Percentiles rank a stretch among this genome's conserved stretches.
Evolutionary conservation across 1,284 basidiomycete species (phyloP).

Genomic region (Cerioporus squamosus): DNA sequence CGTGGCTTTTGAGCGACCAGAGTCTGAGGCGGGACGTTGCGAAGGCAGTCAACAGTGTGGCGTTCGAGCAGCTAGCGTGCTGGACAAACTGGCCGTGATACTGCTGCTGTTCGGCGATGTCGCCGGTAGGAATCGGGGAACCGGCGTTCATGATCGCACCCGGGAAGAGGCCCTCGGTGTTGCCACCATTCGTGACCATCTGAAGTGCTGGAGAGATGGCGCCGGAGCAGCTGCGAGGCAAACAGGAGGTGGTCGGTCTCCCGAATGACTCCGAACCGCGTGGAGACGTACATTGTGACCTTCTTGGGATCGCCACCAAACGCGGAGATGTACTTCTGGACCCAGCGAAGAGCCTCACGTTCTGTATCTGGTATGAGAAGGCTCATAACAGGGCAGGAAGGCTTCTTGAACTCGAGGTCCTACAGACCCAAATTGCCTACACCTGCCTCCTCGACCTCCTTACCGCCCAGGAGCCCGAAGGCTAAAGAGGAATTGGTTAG

Average conservation of each 20-base stretch:
- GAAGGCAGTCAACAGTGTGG: background rate
- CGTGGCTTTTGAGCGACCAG: background rate
- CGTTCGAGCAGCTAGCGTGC: conserved; percentile 32
- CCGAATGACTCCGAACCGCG: too few species aligned
- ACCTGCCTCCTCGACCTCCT: conserved; percentile 52
- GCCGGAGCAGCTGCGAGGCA: conserved; percentile 40
- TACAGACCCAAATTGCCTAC: conserved; percentile 57
- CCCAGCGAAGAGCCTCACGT: conserved; percentile 58
- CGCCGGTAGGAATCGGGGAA: conserved; percentile 33
- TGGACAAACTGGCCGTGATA: conserved; percentile 40
- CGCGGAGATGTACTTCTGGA: conserved; percentile 43
- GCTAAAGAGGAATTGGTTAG: too few species aligned
- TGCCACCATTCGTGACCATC: conserved; percentile 38
- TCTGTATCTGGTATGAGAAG: conserved; percentile 5
- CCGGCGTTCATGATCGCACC: conserved; percentile 44
- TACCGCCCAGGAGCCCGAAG: conserved; percentile 26
- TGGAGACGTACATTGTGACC: conserved; percentile 31
- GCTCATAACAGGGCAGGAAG: too few species aligned
- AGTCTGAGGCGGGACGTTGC: background rate
- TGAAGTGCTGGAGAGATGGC: conserved; percentile 39
- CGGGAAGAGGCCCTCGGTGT: conserved; percentile 39
- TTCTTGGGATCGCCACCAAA: conserved; percentile 47
- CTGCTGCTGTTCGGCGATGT: conserved; percentile 35
- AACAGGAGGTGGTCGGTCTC: too few species aligned
- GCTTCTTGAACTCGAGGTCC: conserved; percentile 47